These are phyloP conservation scores for Drechslera avenae DNA, from an alignment of 2,329 filamentous ascomycete species.

Conservation along the genomic window DNA sequence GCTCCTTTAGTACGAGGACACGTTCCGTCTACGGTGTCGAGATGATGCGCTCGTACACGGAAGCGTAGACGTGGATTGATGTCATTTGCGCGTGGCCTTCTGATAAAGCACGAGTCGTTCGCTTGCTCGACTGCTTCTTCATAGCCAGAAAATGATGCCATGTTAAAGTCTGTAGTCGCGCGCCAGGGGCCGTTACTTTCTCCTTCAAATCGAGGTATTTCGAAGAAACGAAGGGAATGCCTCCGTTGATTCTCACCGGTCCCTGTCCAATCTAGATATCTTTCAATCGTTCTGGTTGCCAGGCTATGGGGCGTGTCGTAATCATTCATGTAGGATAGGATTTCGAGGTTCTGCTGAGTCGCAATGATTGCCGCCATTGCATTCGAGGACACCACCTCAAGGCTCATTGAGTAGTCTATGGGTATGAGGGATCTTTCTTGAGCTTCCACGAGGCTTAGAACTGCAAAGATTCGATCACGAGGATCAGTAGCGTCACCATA, in stretches of 20 bases:
- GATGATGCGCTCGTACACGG: not conserved
- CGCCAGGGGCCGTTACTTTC: not conserved
- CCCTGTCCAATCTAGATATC: too few relatives aligned
- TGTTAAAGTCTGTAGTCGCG: not conserved
- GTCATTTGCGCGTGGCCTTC: not conserved
- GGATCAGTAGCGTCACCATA: not conserved
- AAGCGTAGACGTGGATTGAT: not conserved
- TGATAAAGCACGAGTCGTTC: not conserved
- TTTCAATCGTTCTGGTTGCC: too few relatives aligned
- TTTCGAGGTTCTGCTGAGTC: not conserved
- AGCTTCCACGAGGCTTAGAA: conserved; percentile 15
- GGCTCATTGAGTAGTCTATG: conserved; percentile 9
- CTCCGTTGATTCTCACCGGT: too few relatives aligned
- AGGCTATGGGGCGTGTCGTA: not conserved
- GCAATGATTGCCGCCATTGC: not conserved
- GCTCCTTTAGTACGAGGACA: not conserved
- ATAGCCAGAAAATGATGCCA: not conserved
- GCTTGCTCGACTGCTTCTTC: too few relatives aligned
- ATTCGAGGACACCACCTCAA: not conserved
- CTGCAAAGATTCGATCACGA: not conserved
- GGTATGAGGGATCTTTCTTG: not conserved
- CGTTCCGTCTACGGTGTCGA: not conserved
- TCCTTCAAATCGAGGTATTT: not conserved
- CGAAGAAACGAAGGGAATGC: too few relatives aligned
- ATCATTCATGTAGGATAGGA: not conserved